Percentiles rank a stretch among this genome's conserved stretches.
These are phyloP conservation scores for Parafenestella ontariensis DNA, from an alignment of 2,329 filamentous ascomycete species.

Conservation along the genomic window DNA sequence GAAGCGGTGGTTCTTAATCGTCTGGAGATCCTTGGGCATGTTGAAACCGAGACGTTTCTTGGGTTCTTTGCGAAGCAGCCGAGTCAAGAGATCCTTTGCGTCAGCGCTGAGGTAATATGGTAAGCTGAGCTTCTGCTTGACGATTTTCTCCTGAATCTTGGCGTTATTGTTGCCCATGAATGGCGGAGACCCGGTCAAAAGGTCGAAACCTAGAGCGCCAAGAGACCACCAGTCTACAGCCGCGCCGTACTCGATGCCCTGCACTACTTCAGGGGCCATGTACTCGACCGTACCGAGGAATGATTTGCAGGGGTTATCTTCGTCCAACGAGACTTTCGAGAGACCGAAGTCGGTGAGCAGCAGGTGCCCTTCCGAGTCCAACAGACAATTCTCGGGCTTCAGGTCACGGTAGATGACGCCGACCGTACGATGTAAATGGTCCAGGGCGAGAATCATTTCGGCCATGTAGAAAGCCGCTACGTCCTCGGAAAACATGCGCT, in stretches of 20 bases:
- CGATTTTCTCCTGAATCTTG: slow-evolving; percentile 95
- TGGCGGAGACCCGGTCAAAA: slow-evolving; percentile 90
- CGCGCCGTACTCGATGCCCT: slow-evolving; percentile 87
- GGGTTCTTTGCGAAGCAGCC: slow-evolving; percentile 90
- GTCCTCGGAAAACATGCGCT: slow-evolving; percentile 93
- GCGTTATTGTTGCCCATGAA: slow-evolving; percentile 90
- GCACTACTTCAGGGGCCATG: slow-evolving; percentile 96
- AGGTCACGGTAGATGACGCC: slow-evolving; percentile 96
- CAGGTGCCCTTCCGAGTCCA: slow-evolving; percentile 90
- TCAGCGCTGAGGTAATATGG: slow-evolving; percentile 92
- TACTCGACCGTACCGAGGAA: slow-evolving; percentile 96
- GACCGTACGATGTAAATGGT: slow-evolving; percentile 89
- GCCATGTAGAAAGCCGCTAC: slow-evolving; percentile 98
- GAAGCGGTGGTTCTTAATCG: slow-evolving; percentile 91
- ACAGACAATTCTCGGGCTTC: slow-evolving; percentile 96
- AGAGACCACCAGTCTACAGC: slow-evolving; percentile 99
- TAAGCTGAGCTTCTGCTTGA: slow-evolving; percentile 86
- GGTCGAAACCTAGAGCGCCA: slow-evolving; percentile 87
- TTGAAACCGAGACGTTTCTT: slow-evolving; percentile 85
- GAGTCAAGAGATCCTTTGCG: slow-evolving; percentile 90
- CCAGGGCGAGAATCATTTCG: slow-evolving; percentile 92
- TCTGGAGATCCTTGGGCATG: slow-evolving; percentile 86
- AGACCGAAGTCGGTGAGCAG: slow-evolving; percentile 96
- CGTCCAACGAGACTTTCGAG: slow-evolving; percentile 88
- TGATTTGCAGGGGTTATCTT: slow-evolving; percentile 77